Base-by-base conservation (phyloP, 108 stramenopile genomes). In the Licmophora abbreviata region DNA sequence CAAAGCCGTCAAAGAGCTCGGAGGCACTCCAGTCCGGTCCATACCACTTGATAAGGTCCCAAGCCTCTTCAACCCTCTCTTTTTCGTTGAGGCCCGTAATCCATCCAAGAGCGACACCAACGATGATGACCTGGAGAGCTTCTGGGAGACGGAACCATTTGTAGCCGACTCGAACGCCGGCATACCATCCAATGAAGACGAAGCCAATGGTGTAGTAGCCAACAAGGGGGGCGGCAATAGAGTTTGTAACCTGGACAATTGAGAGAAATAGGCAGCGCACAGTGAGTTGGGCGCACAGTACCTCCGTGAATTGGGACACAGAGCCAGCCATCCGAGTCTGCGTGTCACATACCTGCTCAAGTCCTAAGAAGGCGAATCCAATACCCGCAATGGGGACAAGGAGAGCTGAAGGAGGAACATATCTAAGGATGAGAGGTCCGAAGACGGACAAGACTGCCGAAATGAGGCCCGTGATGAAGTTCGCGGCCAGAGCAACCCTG, bases 391-490 rank as follows among this genome's bases (percentile, higher is more conserved):
- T 48, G 29, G 74, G 64, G 22, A 74, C 71, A 26, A 80, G 50
- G 25, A 75, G 45, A 15, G 70, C 73, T 27, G 63, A 63, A 21
- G 53, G 46, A 38, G 73, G 71, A 40, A 69, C 41, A 23, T 35
- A 31, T 26, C 59, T 55, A 15, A 76, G 41, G 35, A 81, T 52
- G 12, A 54, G 17, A 18, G 15, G 56, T 23, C 70, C 72, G 27
- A 66, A 61, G 56, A 61, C 37, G 12, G 58, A 59, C 28, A 76
- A 56, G n/a, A 64, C 28, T 36, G 67, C 34, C 7, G 27, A 58
- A 37, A 85, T 74, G 1, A 81, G 28, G n/a, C 83, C 83, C 24
- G 64, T 73, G 49, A 81, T 51, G 32, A 82, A 82, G 66, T 85
- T 85, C 22, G 80, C 68, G 21, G 71, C 56, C 12, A 85, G 54